phyloP scores from a whole-genome alignment of 305 asterid species.

The Fraxinus xanthoxyloides region DNA sequence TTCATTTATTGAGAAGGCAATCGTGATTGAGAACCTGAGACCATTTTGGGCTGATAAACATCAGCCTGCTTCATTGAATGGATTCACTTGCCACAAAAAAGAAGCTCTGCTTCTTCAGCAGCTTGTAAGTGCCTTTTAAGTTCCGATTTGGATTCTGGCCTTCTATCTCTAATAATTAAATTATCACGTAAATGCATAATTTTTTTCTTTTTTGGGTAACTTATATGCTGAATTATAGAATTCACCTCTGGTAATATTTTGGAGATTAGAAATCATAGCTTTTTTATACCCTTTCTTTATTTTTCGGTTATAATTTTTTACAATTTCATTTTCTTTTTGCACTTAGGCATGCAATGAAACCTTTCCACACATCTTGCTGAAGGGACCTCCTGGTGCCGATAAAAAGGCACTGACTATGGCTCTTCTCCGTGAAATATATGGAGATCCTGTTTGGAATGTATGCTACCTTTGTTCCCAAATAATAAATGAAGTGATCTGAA shows the following conservation, averaged over 20 bases:
- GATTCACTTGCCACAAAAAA: constrained; percentile 66
- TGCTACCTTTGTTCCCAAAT: constrained; percentile 16
- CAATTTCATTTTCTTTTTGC: constrained; percentile 4
- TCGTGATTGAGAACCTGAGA: constrained; percentile 64
- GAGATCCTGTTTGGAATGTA: constrained; percentile 68
- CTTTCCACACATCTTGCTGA: constrained; percentile 63
- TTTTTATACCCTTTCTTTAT: neutral
- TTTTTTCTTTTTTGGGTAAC: neutral
- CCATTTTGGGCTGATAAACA: constrained; percentile 83
- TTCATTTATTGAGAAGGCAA: constrained; percentile 62
- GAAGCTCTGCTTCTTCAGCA: constrained; percentile 66
- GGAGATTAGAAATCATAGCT: neutral
- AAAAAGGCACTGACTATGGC: constrained; percentile 73
- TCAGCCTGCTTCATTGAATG: constrained; percentile 55
- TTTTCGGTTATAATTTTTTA: constrained; percentile 8
- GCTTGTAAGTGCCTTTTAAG: constrained; percentile 42
- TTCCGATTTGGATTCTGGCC: neutral
- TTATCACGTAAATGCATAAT: neutral
- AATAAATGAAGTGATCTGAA: neutral
- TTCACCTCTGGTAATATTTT: neutral
- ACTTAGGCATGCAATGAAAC: constrained; percentile 48
- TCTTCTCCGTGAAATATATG: constrained; percentile 67
- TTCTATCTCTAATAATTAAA: neutral
- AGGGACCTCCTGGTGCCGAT: constrained; percentile 78
- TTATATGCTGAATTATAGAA: neutral